Evolutionary conservation across 1,139 yeast genomes (phyloP).

Genomic region (Geotrichum klebahnii): DNA sequence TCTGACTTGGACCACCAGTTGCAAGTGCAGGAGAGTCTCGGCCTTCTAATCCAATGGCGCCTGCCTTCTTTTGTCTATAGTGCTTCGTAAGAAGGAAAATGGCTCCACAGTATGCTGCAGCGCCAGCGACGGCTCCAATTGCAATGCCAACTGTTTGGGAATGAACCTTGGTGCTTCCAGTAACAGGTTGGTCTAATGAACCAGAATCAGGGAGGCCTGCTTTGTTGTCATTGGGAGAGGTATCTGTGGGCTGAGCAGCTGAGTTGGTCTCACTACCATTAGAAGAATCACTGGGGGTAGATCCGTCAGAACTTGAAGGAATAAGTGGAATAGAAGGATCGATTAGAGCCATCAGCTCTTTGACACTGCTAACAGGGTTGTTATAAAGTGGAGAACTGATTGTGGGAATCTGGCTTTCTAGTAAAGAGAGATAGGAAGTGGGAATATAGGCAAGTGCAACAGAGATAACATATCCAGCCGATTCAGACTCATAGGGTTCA

Average conservation of each 20-base stretch:
- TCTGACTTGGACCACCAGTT: slow-evolving; percentile 18
- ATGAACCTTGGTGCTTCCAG: slow-evolving; percentile 30
- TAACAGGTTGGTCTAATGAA: slow-evolving; percentile 36
- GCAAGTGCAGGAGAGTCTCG: slow-evolving; percentile 21
- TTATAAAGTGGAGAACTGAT: slow-evolving; percentile 37
- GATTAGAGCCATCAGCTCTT: slow-evolving; percentile 39
- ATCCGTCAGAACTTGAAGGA: slow-evolving; percentile 24
- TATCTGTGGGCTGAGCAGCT: neutral
- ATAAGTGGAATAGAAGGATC: slow-evolving; percentile 40
- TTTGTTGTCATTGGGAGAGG: slow-evolving; percentile 5
- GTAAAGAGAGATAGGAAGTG: slow-evolving; percentile 29
- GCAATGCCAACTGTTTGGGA: slow-evolving; percentile 41
- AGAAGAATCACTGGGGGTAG: slow-evolving; percentile 21
- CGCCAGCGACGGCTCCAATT: slow-evolving; percentile 41
- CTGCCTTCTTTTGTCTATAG: slow-evolving; percentile 31
- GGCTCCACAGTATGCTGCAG: slow-evolving; percentile 38
- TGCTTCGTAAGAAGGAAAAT: slow-evolving; percentile 37
- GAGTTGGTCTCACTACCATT: slow-evolving; percentile 17
- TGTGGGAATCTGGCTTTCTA: slow-evolving; percentile 34
- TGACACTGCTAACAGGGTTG: slow-evolving; percentile 37
- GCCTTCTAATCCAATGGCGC: slow-evolving; percentile 19
- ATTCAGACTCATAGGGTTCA: slow-evolving; percentile 38
- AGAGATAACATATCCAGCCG: slow-evolving; percentile 38
- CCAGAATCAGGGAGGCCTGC: slow-evolving; percentile 30
- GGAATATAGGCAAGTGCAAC: slow-evolving; percentile 42